A percentile compares a stretch with the other conserved stretches of the same genome.
These are phyloP conservation scores for Lindgomyces ingoldianus DNA, from an alignment of 495 filamentous ascomycete genomes.

Conservation along the genomic window DNA sequence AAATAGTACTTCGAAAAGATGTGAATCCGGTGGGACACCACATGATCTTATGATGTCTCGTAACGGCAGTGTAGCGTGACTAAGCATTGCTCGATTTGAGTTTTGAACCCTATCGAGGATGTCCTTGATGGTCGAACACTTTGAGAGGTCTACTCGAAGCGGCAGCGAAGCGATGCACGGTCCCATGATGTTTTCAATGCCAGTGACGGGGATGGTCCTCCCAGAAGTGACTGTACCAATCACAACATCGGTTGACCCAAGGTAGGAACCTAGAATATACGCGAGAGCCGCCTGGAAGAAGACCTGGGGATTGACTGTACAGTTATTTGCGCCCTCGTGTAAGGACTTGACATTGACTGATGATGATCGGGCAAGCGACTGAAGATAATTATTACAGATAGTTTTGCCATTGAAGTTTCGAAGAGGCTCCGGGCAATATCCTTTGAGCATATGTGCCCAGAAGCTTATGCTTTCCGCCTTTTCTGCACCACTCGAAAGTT, in stretches of 20 bases:
- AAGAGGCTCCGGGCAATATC: constrained; percentile 45
- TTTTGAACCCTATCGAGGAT: constrained; percentile 62
- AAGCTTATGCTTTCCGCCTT: constrained; percentile 49
- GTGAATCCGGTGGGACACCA: constrained; percentile 50
- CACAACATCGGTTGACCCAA: constrained; percentile 65
- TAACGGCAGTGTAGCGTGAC: constrained; percentile 60
- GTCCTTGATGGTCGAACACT: constrained; percentile 54
- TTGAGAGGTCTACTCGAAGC: constrained; percentile 56
- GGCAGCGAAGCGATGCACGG: constrained; percentile 73
- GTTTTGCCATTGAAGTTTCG: constrained; percentile 49
- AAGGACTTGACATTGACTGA: not conserved
- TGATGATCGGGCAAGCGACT: not conserved
- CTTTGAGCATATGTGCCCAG: constrained; percentile 58
- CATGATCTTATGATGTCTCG: constrained; percentile 64
- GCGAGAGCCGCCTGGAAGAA: constrained; percentile 71
- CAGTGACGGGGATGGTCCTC: constrained; percentile 62
- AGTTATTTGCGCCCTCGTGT: constrained; percentile 13
- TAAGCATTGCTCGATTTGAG: constrained; percentile 60
- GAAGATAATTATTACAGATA: not conserved
- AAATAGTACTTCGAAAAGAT: constrained; percentile 69
- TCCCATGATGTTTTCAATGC: constrained; percentile 69
- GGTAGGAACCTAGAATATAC: constrained; percentile 62
- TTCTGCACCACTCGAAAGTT: constrained; percentile 28
- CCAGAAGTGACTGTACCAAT: constrained; percentile 79
- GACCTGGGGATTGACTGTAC: constrained; percentile 53